Evolutionary conservation across 805 yeast genomes (phyloP).

Genomic region (Wickerhamomyces sydowiorum): DNA sequence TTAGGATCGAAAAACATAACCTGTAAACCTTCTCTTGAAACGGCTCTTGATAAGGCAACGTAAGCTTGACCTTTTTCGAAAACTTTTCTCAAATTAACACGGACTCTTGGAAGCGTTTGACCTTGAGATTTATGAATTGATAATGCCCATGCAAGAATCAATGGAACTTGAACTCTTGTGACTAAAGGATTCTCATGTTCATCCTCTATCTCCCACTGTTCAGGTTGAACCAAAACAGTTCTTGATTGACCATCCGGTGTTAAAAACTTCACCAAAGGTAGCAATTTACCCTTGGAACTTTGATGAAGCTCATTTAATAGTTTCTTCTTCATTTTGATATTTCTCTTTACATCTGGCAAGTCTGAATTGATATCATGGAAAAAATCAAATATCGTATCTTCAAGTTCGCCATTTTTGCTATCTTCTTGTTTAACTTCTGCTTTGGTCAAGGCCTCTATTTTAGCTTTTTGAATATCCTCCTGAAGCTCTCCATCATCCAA

Average conservation of each 20-base stretch:
- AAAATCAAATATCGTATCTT: constrained; percentile 46
- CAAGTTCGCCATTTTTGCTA: constrained; percentile 22
- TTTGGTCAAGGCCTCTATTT: constrained; percentile 4
- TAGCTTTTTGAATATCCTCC: constrained; percentile 17
- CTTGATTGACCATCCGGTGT: constrained; percentile 67
- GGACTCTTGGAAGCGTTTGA: constrained; percentile 70
- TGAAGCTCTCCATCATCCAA: constrained; percentile 19
- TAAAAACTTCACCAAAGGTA: constrained; percentile 76
- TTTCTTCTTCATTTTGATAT: constrained; percentile 42
- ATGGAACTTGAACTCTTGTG: constrained; percentile 73
- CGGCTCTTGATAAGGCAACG: constrained; percentile 92
- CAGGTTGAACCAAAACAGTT: constrained; percentile 76
- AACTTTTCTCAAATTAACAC: constrained; percentile 67
- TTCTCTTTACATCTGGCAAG: constrained; percentile 22
- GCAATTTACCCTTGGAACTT: constrained; percentile 39
- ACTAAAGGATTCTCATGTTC: constrained; percentile 64
- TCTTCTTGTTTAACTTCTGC: constrained; percentile 14
- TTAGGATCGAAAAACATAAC: constrained; percentile 63
- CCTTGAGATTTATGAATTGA: constrained; percentile 97
- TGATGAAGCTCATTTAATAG: constrained; percentile 37
- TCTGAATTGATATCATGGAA: constrained; percentile 24
- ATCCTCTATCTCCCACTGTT: constrained; percentile 76
- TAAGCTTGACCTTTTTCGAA: constrained; percentile 95
- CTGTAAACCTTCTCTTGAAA: constrained; percentile 75
- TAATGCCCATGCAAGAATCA: constrained; percentile 93